Evolutionary conservation across 1,139 yeast genomes (phyloP), one percentile per base, ranked within the genome.

Genomic region (Taiozyma sp.): DNA sequence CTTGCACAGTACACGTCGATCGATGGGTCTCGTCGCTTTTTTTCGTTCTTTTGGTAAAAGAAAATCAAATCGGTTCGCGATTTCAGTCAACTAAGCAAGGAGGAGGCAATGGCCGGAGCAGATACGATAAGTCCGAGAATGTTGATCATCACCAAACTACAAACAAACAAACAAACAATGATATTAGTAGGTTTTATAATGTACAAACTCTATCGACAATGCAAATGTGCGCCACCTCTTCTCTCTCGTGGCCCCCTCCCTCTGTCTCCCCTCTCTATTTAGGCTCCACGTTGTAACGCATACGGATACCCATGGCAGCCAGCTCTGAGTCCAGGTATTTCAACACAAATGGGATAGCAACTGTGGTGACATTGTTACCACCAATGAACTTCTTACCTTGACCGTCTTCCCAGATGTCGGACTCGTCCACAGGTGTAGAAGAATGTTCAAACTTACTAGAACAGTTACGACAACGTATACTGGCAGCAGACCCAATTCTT

Each of bases 331-430:
- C 97, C 69, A 95, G 78, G 68, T 93, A 95, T 69, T 92, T 87
- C 77, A 95, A 81, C 42, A 95, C 99, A 68, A 91, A 93, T 52
- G 99, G 99, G 68, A 95, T 87, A 44, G 97, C 97, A 57, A 95
- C 96, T 1, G 96, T 87, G 4, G 98, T 85, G 30, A 96, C 90
- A 57, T 92, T 79, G 55, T 81, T 85, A 65, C 99, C 99, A 51
- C 99, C 99, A 52, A 83, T 84, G 68, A 86, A 93, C 67, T 85
- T 83, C 67, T 81, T 86, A 48, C 99, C 98, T 63, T 85, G 91
- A 19, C 98, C 98, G 69, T 93, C 99, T 74, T 92, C 97, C 99
- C 99, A 93, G 47, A 87, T 80, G 51, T 85, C 89, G n/a, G 87
- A 75, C 58, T 87, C 92, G 59, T 82, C 83, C 51, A 82, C 81